Evolutionary conservation across 2,329 filamentous ascomycete genomes (phyloP).

Genomic region (Fusarium paranaense): DNA sequence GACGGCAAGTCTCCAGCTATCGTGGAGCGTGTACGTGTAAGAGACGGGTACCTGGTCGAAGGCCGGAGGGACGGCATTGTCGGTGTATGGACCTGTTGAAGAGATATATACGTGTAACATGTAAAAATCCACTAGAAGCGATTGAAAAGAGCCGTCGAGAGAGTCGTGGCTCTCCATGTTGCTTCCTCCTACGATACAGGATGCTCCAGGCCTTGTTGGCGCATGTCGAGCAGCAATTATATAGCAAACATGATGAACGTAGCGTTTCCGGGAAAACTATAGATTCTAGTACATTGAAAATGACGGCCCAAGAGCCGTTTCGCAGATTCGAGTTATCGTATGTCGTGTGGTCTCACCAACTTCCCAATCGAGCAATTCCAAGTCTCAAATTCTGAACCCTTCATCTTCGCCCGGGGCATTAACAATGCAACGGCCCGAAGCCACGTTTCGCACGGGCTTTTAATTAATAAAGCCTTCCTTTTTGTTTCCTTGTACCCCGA

Average conservation of each 20-base stretch:
- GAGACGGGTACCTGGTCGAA: constrained; percentile 94
- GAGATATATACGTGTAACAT: constrained; percentile 38
- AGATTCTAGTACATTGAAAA: neutral
- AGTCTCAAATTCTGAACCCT: neutral
- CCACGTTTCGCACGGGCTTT: neutral
- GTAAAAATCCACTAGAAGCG: constrained; percentile 41
- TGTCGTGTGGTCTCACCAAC: constrained; percentile 2
- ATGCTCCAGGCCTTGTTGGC: neutral
- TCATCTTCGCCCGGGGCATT: neutral
- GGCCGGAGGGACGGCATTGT: constrained; percentile 88
- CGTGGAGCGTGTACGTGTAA: constrained; percentile 88
- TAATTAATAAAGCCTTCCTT: neutral
- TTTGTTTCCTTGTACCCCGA: neutral
- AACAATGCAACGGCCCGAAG: neutral
- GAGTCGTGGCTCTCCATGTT: neutral
- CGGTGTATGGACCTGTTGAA: constrained; percentile 86
- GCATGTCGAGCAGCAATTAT: neutral
- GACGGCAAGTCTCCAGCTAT: constrained; percentile 73
- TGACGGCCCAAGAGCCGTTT: neutral
- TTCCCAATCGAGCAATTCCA: constrained; percentile 3
- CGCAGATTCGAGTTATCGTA: neutral
- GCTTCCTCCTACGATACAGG: neutral
- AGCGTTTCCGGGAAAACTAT: neutral
- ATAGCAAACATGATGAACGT: neutral
- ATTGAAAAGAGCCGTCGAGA: constrained; percentile 13